Percentiles rank a stretch among this genome's conserved stretches.
Evolutionary conservation across 1,284 basidiomycete genomes (phyloP).

Genomic region (Leccinum angustisporum): DNA sequence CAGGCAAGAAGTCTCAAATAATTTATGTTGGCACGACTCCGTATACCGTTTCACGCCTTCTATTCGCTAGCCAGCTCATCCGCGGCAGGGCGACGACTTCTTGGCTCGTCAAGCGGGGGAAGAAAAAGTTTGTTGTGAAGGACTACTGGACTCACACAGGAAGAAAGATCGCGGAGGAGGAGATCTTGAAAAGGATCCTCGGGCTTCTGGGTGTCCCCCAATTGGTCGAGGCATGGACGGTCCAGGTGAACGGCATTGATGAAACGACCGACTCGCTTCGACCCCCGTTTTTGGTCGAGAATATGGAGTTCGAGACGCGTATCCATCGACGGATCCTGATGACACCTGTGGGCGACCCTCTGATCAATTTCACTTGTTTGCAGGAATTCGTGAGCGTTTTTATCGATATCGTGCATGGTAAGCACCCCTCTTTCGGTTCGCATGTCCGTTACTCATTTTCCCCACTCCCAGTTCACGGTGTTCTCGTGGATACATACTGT

Average conservation of each 20-base stretch:
- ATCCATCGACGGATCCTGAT: not conserved
- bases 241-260: not conserved
- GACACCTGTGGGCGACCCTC: not conserved
- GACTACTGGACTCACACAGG: not conserved
- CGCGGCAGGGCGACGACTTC: not conserved
- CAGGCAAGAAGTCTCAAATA: not conserved
- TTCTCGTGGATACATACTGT: not conserved
- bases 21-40: not conserved
- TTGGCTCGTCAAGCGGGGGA: not conserved
- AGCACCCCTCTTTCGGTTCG: not conserved
- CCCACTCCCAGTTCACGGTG: not conserved
- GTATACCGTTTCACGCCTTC: not conserved
- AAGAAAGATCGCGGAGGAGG: not conserved
- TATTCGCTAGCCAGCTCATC: not conserved
- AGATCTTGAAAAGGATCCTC: not conserved
- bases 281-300: not conserved
- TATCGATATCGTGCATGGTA: not conserved
- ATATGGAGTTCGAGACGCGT: not conserved
- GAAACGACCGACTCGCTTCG: not conserved
- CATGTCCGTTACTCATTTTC: not conserved
- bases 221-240: not conserved
- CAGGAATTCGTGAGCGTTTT: not conserved
- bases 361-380: not conserved
- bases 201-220: not conserved
- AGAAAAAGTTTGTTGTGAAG: not conserved